These are phyloP conservation scores for Collybia mongolica DNA, from an alignment of 768 basidiomycete species.

Conservation along the genomic window DNA sequence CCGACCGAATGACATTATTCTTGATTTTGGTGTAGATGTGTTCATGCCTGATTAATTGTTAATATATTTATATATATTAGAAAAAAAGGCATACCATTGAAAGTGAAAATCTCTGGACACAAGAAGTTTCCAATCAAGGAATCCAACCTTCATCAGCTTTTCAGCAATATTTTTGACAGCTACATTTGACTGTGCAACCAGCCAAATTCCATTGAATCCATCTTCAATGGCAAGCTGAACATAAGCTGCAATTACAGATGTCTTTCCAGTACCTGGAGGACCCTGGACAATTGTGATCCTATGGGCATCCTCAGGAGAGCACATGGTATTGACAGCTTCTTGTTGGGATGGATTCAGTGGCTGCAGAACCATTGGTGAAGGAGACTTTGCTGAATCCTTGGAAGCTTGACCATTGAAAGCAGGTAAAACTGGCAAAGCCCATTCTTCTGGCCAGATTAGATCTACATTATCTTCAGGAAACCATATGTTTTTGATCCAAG, in stretches of 20 bases:
- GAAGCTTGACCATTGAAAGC: neutral
- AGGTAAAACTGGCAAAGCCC: constrained; percentile 17
- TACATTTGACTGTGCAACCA: constrained; percentile 83
- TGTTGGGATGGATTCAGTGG: constrained; percentile 47
- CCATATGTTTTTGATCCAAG: constrained; percentile 53
- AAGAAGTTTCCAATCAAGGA: constrained; percentile 60
- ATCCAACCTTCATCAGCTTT: constrained; percentile 57
- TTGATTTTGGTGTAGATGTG: constrained; percentile 59
- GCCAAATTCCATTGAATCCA: constrained; percentile 60
- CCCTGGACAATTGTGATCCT: constrained; percentile 47
- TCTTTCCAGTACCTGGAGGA: constrained; percentile 74
- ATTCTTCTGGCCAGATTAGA: constrained; percentile 40
- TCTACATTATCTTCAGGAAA: constrained; percentile 25
- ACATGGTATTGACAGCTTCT: constrained; percentile 46
- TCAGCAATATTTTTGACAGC: constrained; percentile 90
- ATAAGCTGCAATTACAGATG: constrained; percentile 68
- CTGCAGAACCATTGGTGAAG: constrained; percentile 10
- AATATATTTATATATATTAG: constrained; percentile 1
- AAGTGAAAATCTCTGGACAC: constrained; percentile 68
- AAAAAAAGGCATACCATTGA: constrained; percentile 49
- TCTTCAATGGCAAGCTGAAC: constrained; percentile 44
- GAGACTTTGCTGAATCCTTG: neutral
- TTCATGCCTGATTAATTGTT: constrained; percentile 63
- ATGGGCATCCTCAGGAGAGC: constrained; percentile 31
- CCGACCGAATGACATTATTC: constrained; percentile 52